Conservation (phyloP, 345 rosid genomes). For the Citrus cavaleriei region DNA sequence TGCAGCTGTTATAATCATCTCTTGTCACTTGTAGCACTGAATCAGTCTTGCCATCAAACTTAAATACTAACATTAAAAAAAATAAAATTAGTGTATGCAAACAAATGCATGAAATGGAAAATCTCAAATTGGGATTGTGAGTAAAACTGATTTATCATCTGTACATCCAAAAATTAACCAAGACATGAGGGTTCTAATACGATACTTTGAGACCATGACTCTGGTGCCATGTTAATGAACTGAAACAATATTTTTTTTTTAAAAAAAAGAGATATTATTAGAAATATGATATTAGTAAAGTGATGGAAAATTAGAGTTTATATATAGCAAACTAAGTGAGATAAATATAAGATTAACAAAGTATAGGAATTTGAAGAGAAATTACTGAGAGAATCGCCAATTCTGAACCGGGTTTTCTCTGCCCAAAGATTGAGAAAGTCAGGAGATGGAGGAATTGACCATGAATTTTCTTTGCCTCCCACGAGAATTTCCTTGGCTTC, state of each 20-base stretch:
- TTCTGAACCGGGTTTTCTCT: slow-evolving; percentile 28
- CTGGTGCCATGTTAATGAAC: no score
- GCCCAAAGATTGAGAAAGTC: slow-evolving; percentile 47
- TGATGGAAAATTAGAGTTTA: not conserved
- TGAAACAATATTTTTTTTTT: no score
- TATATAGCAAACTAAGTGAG: not conserved
- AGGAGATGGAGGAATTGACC: slow-evolving; percentile 51
- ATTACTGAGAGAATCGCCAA: slow-evolving; percentile 46
- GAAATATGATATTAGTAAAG: not conserved
- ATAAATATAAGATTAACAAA: not conserved
- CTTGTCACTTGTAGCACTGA: slow-evolving; percentile 52
- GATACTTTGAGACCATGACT: no score
- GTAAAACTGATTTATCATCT: no score
- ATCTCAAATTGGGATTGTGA: no score
- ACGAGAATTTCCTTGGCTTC: slow-evolving; percentile 47
- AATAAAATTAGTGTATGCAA: not conserved
- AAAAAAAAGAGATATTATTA: no score
- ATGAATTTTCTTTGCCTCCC: slow-evolving; percentile 49
- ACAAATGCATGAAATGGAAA: no score
- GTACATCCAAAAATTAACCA: no score
- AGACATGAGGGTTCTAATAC: no score
- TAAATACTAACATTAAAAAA: slow-evolving; percentile 29
- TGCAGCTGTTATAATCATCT: slow-evolving; percentile 43
- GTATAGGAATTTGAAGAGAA: slow-evolving; percentile 2
- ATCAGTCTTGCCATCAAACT: slow-evolving; percentile 39